Conservation (phyloP, 179 eudicot genomes). For the Spinacia oleracea region DNA sequence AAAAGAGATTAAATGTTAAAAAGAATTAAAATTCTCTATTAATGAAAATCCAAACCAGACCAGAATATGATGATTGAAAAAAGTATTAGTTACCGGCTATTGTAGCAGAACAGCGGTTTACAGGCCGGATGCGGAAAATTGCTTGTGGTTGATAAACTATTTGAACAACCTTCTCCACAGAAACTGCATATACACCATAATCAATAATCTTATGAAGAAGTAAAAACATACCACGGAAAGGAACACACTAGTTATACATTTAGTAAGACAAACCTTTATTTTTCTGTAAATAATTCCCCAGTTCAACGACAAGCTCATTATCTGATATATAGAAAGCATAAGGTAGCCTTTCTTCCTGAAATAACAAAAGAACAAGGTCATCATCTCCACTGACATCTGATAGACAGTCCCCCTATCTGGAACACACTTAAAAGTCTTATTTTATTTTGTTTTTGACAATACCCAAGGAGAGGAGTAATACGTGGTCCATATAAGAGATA, state of each 20-base stretch:
- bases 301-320: constrained; percentile 69
- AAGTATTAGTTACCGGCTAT: constrained; percentile 61
- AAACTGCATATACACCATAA: constrained; percentile 51
- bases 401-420: neutral
- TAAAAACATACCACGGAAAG: neutral
- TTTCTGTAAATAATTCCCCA: constrained; percentile 73
- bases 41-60: neutral
- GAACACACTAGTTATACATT: neutral
- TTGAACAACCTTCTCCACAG: constrained; percentile 92
- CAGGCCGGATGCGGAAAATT: constrained; percentile 91
- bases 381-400: neutral
- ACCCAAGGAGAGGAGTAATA: neutral
- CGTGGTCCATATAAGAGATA: too few species aligned
- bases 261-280: constrained; percentile 55
- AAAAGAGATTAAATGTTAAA: too few species aligned
- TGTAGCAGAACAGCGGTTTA: constrained; percentile 92
- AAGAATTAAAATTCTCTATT: neutral
- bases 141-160: constrained; percentile 98
- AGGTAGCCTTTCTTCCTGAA: constrained; percentile 88
- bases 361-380: constrained; percentile 23
- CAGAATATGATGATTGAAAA: neutral
- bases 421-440: neutral
- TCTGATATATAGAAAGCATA: constrained; percentile 91
- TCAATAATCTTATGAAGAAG: constrained; percentile 1
- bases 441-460: neutral